Conservation (phyloP, 441 rosid genomes). For the Macaranga tanarius region DNA sequence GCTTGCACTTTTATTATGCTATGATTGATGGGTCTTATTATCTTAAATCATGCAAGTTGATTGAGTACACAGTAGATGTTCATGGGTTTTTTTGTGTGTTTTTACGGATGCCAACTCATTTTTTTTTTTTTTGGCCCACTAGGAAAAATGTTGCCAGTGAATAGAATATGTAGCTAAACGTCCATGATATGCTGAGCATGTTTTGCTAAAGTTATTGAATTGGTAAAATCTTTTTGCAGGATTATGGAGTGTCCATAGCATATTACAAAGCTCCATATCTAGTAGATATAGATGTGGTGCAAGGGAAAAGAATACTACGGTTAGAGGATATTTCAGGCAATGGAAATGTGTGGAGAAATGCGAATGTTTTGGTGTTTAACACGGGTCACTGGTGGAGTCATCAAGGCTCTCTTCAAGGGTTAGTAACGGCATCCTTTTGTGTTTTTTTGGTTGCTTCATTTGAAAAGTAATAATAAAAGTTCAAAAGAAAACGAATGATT, state of each 20-base stretch:
- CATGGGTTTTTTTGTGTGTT: background rate
- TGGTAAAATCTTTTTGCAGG: slow-evolving; percentile 40
- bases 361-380: slow-evolving; percentile 70
- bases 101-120: background rate
- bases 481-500: too few species aligned
- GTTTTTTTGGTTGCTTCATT: background rate
- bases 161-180: background rate
- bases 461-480: too few species aligned
- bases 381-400: slow-evolving; percentile 98
- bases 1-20: background rate
- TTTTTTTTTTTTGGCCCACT: slow-evolving; percentile 1
- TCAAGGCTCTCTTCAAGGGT: slow-evolving; percentile 74
- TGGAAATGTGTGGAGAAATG: slow-evolving; percentile 57
- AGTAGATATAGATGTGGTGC: slow-evolving; percentile 65
- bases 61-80: background rate
- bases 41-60: background rate
- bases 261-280: slow-evolving; percentile 81
- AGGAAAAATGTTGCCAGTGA: slow-evolving; percentile 5
- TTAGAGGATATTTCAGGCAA: slow-evolving; percentile 65
- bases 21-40: background rate
- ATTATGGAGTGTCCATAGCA: slow-evolving; percentile 60
- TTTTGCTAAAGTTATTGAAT: too few species aligned
- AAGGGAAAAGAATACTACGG: slow-evolving; percentile 62
- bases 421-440: background rate
- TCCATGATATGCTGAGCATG: too few species aligned